Conservation (phyloP, 2,329 filamentous ascomycete genomes). For the Penicillium sp. region DNA sequence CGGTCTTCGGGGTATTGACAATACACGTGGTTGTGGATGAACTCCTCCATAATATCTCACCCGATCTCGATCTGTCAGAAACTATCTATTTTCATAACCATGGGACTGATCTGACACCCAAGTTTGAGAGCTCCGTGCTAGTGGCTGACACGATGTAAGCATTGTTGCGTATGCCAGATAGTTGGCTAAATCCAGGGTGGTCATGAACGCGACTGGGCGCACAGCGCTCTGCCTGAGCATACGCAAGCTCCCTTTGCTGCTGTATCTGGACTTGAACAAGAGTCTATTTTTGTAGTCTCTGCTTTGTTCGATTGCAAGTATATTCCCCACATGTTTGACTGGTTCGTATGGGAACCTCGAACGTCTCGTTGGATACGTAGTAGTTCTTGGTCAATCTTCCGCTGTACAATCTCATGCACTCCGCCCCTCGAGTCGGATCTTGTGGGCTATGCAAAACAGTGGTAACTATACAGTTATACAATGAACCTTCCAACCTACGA, state of each 20-base stretch:
- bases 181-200: background rate
- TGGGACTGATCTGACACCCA: background rate
- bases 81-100: background rate
- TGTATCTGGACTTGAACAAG: background rate
- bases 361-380: no score
- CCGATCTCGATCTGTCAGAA: background rate
- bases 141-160: slow-evolving; percentile 2
- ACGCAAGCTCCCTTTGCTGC: background rate
- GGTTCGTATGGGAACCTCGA: no score
- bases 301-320: no score
- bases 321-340: no score
- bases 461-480: no score
- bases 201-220: background rate
- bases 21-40: background rate
- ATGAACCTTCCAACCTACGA: background rate
- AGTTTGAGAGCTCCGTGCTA: slow-evolving; percentile 4
- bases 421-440: no score
- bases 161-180: background rate
- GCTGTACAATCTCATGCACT: no score
- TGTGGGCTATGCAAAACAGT: no score
- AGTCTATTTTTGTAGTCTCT: no score
- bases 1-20: background rate
- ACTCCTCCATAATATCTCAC: background rate
- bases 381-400: no score
- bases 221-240: background rate